These are phyloP conservation scores for Funneliformis geosporum DNA, from an alignment of 192 early-diverging fungal species.

Conservation along the genomic window DNA sequence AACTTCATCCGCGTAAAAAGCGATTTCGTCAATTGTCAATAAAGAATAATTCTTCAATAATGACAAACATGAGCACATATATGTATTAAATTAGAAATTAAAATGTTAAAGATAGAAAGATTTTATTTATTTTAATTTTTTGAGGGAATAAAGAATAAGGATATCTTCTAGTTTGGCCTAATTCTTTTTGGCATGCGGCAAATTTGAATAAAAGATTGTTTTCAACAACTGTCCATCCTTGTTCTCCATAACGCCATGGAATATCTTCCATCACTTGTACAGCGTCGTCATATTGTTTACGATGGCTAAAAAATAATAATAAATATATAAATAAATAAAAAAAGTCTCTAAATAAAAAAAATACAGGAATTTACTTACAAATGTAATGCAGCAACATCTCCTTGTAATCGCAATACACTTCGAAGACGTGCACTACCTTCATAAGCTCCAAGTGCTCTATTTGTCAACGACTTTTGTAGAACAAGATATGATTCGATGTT, in stretches of 20 bases:
- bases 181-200: constrained; percentile 60
- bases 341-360: not conserved
- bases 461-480: constrained; percentile 54
- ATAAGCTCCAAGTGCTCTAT: constrained; percentile 69
- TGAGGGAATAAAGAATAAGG: constrained; percentile 26
- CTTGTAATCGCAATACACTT: constrained; percentile 64
- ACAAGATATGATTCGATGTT: not conserved
- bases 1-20: constrained; percentile 51
- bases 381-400: constrained; percentile 75
- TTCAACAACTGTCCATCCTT: constrained; percentile 70
- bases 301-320: constrained; percentile 29
- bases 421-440: constrained; percentile 62
- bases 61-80: constrained; percentile 49
- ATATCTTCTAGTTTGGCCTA: constrained; percentile 53
- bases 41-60: constrained; percentile 52
- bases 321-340: not conserved
- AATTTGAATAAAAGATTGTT: constrained; percentile 65
- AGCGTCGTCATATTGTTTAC: constrained; percentile 67
- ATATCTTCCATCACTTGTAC: constrained; percentile 62
- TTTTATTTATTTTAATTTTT: not conserved
- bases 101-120: not conserved
- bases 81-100: constrained; percentile 19
- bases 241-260: constrained; percentile 53
- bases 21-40: constrained; percentile 46
- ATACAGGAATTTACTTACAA: constrained; percentile 55